A percentile compares a stretch with the other conserved stretches of the same genome.
Evolutionary conservation across 495 filamentous ascomycete species (phyloP).

Genomic region (Oidiodendron maius): DNA sequence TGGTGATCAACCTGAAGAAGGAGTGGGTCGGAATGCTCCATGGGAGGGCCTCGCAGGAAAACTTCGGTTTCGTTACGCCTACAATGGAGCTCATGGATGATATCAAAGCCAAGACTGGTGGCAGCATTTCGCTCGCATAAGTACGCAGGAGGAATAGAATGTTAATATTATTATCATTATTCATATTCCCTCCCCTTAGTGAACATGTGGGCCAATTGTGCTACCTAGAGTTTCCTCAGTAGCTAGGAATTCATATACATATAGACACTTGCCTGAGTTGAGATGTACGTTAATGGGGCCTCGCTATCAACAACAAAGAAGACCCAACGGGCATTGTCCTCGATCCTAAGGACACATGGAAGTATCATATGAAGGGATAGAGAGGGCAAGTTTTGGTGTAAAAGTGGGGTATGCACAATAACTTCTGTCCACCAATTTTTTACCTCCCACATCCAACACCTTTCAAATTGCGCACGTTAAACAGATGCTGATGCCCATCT

Average conservation of each 20-base stretch:
- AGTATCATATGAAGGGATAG: not conserved
- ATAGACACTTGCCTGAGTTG: not conserved
- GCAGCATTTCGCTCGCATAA: not conserved
- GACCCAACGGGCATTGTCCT: not conserved
- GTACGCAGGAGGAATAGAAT: too few relatives aligned
- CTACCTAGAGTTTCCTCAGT: not conserved
- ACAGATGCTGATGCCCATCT: too few relatives aligned
- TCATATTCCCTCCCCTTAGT: too few relatives aligned
- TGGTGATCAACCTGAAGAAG: constrained; percentile 3
- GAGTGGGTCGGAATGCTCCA: not conserved
- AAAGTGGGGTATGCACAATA: too few relatives aligned
- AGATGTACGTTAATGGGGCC: not conserved
- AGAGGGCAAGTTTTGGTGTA: too few relatives aligned
- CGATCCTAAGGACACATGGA: constrained; percentile 1
- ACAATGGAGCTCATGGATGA: not conserved
- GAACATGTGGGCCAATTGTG: too few relatives aligned
- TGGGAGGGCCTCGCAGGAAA: not conserved
- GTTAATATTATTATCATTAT: too few relatives aligned
- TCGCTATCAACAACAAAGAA: not conserved
- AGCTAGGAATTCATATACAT: not conserved
- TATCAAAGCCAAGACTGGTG: not conserved
- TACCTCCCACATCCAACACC: too few relatives aligned
- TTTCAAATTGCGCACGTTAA: too few relatives aligned
- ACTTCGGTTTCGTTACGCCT: not conserved
- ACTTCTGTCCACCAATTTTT: too few relatives aligned